Conservation (phyloP, 2,329 filamentous ascomycete species). For the Monosporascus sp. region DNA sequence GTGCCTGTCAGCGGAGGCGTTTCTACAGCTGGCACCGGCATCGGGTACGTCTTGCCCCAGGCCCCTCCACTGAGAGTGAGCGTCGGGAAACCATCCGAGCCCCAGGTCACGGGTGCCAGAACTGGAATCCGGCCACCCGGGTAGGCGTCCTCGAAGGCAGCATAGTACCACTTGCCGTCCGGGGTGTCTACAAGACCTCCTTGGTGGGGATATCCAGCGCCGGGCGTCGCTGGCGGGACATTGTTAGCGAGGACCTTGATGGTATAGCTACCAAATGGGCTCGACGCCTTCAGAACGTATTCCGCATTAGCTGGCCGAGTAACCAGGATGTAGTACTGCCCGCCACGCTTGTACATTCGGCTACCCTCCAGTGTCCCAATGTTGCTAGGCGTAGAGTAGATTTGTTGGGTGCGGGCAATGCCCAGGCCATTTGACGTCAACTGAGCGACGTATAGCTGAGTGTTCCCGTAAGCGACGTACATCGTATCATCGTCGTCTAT, state of each 20-base stretch:
- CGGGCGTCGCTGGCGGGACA: conserved; percentile 37
- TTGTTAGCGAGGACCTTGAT: conserved; percentile 36
- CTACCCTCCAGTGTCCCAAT: conserved; percentile 16
- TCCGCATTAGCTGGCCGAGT: conserved; percentile 40
- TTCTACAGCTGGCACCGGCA: conserved; percentile 26
- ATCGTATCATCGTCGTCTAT: conserved; percentile 54
- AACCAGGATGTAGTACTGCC: conserved; percentile 49
- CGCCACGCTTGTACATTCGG: conserved; percentile 53
- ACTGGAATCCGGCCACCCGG: conserved; percentile 53
- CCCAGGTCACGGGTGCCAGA: conserved; percentile 49
- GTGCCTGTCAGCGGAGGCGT: conserved; percentile 29
- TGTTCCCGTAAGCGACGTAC: conserved; percentile 52
- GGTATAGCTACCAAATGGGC: conserved; percentile 49
- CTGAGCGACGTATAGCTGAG: conserved; percentile 44
- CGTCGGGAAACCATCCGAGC: conserved; percentile 44
- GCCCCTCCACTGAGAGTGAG: conserved; percentile 36
- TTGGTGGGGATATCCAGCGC: conserved; percentile 46
- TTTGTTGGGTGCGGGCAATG: conserved; percentile 26
- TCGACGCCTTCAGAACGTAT: conserved; percentile 44
- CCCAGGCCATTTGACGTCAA: conserved; percentile 41
- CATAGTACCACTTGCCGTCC: conserved; percentile 52
- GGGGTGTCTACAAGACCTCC: conserved; percentile 50
- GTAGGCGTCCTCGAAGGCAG: conserved; percentile 51
- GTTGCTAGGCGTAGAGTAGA: conserved; percentile 20
- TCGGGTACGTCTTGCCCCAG: conserved; percentile 43